These are phyloP conservation scores for Styphnolobium japonicum DNA, from an alignment of 306 rosid genomes.

Conservation along the genomic window DNA sequence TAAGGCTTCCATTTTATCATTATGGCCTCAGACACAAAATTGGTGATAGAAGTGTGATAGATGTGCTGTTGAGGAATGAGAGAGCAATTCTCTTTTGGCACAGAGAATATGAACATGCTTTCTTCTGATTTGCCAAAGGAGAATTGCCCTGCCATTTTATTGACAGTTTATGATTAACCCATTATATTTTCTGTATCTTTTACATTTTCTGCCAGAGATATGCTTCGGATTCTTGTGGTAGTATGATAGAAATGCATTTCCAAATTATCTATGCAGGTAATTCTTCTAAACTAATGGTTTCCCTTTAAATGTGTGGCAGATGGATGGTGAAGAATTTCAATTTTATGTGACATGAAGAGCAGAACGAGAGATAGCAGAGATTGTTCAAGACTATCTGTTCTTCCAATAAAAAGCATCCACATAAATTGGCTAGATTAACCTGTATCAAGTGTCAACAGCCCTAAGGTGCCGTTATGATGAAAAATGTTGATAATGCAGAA, in stretches of 20 bases:
- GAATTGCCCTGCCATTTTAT: slow-evolving; percentile 88
- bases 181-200: background rate
- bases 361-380: background rate
- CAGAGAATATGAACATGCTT: slow-evolving; percentile 21
- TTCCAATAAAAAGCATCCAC: background rate
- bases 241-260: background rate
- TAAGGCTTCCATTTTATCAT: slow-evolving; percentile 2
- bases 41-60: background rate
- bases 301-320: slow-evolving; percentile 1
- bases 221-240: background rate
- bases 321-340: slow-evolving; percentile 10
- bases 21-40: slow-evolving; percentile 22
- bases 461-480: background rate
- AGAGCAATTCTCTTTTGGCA: slow-evolving; percentile 77
- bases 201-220: background rate
- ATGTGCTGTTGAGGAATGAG: slow-evolving; percentile 59
- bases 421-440: background rate
- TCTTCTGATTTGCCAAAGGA: slow-evolving; percentile 75
- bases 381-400: background rate
- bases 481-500: background rate
- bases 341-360: background rate
- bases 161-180: background rate
- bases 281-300: background rate
- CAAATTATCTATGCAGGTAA: background rate
- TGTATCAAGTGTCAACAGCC: background rate